Conservation (phyloP, 116 monocot species). For the Trichopus zeylanicus region DNA sequence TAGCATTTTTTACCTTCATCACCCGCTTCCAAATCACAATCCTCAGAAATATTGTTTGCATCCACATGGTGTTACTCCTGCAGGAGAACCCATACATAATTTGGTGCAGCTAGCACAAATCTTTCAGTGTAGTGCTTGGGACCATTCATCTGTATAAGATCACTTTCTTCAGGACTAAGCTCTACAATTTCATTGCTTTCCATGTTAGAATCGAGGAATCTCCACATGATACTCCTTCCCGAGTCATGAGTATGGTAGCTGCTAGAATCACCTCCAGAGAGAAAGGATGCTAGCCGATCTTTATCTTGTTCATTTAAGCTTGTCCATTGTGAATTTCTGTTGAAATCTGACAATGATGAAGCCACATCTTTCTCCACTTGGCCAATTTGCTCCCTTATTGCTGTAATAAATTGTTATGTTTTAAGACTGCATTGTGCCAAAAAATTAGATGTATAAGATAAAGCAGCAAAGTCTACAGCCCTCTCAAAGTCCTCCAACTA, state of each 20-base stretch:
- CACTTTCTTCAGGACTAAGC: slow-evolving; percentile 27
- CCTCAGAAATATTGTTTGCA: not conserved
- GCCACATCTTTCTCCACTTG: slow-evolving; percentile 34
- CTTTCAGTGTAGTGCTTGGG: slow-evolving; percentile 9
- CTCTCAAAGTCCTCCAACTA: slow-evolving; percentile 77
- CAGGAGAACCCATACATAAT: not conserved
- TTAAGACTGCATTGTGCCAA: slow-evolving; percentile 41
- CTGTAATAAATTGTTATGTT: slow-evolving; percentile 55
- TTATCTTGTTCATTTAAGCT: slow-evolving; percentile 40
- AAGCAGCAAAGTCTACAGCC: slow-evolving; percentile 43
- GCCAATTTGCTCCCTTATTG: slow-evolving; percentile 51
- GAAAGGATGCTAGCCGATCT: slow-evolving; percentile 49
- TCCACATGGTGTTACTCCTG: not conserved
- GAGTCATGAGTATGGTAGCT: slow-evolving; percentile 17
- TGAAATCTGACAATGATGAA: slow-evolving; percentile 16
- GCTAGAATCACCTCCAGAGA: slow-evolving; percentile 33
- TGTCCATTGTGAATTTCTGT: slow-evolving; percentile 10
- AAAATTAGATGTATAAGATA: slow-evolving; percentile 44
- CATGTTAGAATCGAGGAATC: slow-evolving; percentile 27
- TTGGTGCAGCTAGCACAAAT: not conserved
- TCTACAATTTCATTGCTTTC: slow-evolving; percentile 42
- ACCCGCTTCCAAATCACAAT: slow-evolving; percentile 32
- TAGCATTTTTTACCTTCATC: slow-evolving; percentile 18
- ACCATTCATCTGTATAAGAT: too few species aligned
- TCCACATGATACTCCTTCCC: slow-evolving; percentile 23